Evolutionary conservation across 2,329 filamentous ascomycete genomes (phyloP), one percentile per base, ranked within the genome.

Genomic region (Colletotrichum destructivum): DNA sequence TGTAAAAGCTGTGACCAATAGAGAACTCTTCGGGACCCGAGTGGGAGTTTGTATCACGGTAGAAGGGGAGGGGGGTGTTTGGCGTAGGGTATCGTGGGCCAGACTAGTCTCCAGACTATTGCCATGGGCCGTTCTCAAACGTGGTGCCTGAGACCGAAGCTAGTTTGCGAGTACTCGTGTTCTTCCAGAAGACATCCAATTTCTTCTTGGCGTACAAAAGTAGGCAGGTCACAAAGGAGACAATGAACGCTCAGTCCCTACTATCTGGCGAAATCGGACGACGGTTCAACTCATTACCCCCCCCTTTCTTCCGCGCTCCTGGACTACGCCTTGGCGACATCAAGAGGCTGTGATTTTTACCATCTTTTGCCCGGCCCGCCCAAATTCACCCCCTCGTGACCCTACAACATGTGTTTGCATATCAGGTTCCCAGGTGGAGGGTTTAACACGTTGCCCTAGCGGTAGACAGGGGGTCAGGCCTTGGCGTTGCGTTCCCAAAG

Each of bases 91-190:
- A 26, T 26, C 26, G 26, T 4, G 26, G 26, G 3, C 26, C 26
- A 26, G 26, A 52, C 44, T 42, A 35, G 52, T 42, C n/a, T 13
- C 21, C 42, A 21, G 49, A 67, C 64, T 57, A 62, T 62, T 71
- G 44, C 40, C 15, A n/a, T 21, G 26, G 26, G 21, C n/a, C 35
- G 9, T 31, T 54, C 26, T 38, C 57, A 59, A 46, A 40, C 49
- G 13, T 42, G 40, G 38, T 35, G 44, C 13, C 51, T 35, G 35
- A 71, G 31, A 51, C 44, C 18, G 56, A 46, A 49, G 13, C 35
- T 67, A 31, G 69, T 42, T 55, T 68, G 68, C 52, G 52, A 55
- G 31, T 26, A 23, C 52, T 59, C 66, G 35, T 49, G 44, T 65
- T 38, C 35, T 69, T 69, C 66, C 51, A 69, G 66, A 65, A 59